Evolutionary conservation across 2,329 filamentous ascomycete genomes (phyloP).

Genomic region (Cytospora mali): DNA sequence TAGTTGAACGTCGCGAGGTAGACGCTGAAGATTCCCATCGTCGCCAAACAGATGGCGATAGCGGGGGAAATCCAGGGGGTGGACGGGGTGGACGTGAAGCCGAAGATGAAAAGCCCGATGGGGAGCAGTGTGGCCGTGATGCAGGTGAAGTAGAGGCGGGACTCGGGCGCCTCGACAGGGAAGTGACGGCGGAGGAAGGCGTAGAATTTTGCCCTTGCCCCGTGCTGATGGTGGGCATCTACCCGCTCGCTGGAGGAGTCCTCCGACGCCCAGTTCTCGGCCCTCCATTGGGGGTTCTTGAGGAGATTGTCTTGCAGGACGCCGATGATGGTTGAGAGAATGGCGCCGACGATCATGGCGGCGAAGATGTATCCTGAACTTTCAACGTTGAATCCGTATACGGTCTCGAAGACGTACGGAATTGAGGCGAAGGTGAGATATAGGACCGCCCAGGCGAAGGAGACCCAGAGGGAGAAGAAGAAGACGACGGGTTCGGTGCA

Average conservation of each 20-base stretch:
- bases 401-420: conserved; percentile 72
- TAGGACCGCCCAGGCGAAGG: conserved; percentile 86
- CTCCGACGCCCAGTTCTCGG: conserved; percentile 33
- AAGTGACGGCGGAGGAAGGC: conserved; percentile 49
- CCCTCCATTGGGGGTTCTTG: conserved; percentile 45
- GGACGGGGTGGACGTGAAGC: conserved; percentile 65
- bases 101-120: conserved; percentile 78
- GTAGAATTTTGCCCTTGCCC: conserved; percentile 44
- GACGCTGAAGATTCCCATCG: conserved; percentile 83
- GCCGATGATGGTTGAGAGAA: conserved; percentile 68
- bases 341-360: conserved; percentile 68
- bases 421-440: conserved; percentile 84
- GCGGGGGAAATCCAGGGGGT: conserved; percentile 74
- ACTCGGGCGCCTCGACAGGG: conserved; percentile 66
- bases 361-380: conserved; percentile 73
- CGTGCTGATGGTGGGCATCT: conserved; percentile 25
- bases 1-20: conserved; percentile 94
- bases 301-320: conserved; percentile 74
- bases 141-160: conserved; percentile 81
- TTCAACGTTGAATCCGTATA: conserved; percentile 68
- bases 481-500: conserved; percentile 79
- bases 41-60: conserved; percentile 71
- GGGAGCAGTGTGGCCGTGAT: conserved; percentile 75
- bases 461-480: conserved; percentile 86
- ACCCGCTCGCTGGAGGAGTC: conserved; percentile 26